Base-by-base conservation (phyloP, 257 asterid genomes). In the Nicotiana knightiana region DNA sequence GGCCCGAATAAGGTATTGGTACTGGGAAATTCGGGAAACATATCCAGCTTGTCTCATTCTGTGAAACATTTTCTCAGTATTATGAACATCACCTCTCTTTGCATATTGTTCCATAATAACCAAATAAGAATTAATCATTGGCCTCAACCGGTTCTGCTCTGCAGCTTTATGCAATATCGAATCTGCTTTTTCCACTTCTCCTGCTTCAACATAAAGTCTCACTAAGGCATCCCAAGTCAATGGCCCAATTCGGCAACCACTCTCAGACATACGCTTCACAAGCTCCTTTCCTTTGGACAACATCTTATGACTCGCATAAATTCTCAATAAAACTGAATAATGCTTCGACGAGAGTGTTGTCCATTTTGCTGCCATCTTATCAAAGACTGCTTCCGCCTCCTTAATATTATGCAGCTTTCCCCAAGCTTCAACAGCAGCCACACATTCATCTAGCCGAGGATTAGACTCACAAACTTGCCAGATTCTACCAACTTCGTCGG, bases 171-270 rank as follows among this genome's bases (percentile, higher is more conserved):
- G 85, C 33, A 94, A 87, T 43, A 94, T 81, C 1, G 87, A 77
- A 59, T 86, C 94, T 0, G 97, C 98, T 65, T 90, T 91, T 82
- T 89, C 94, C 24, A 93, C 87, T 84, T 92, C 98, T 15, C 98
- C 98, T 9, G 91, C 89, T 55, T 85, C 87, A 8, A 88, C 86
- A 79, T 89, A 92, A 57, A 94, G 98, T 86, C 82, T 89, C 82
- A 95, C 91, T 12, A 95, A 79, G 4, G 98, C 91, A 64, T 93
- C 95, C 94, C 96, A 93, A n/a, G 88, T 81, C 65, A 81, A 28
- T 1, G 97, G 93, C n/a, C 93, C 96, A 3, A 86, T 21, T 1
- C 3, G 43, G 89, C 90, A 87, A n/a, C 92, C 91, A 9, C 51
- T 86, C 21, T 87, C 92, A 2, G 79, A 89, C 97, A 95, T 93